phyloP scores from a whole-genome alignment of 2,329 filamentous ascomycete genomes.

The Xylaria polymorpha region DNA sequence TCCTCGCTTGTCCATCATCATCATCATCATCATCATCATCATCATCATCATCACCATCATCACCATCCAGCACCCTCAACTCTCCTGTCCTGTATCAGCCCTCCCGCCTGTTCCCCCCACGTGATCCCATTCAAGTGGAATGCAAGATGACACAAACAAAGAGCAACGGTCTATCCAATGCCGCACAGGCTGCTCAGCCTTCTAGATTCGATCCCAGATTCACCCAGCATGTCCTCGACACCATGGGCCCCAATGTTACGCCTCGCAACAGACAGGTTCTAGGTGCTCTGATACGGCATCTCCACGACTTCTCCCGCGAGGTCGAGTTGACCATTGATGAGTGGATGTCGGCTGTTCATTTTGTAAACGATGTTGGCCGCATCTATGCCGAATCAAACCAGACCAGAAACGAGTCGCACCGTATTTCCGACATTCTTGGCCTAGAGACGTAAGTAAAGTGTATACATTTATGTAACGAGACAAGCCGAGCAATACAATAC shows the following conservation, averaged over 20 bases:
- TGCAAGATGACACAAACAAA: slow-evolving; percentile 45
- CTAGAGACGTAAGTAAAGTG: slow-evolving; percentile 72
- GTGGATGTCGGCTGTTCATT: slow-evolving; percentile 80
- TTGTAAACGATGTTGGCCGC: slow-evolving; percentile 79
- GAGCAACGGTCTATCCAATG: slow-evolving; percentile 46
- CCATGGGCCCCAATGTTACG: slow-evolving; percentile 76
- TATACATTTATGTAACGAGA: slow-evolving; percentile 13
- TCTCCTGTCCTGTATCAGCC: background rate
- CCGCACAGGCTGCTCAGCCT: slow-evolving; percentile 46
- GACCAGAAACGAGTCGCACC: slow-evolving; percentile 79
- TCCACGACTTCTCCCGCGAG: slow-evolving; percentile 83
- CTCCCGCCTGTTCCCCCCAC: background rate
- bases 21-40: slow-evolving; percentile 1
- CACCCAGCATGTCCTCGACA: slow-evolving; percentile 77
- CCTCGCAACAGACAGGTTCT: slow-evolving; percentile 74
- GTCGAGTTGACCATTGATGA: slow-evolving; percentile 81
- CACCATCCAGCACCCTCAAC: background rate
- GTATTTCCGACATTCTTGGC: slow-evolving; percentile 78
- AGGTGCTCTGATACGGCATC: slow-evolving; percentile 72
- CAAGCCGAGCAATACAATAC: background rate
- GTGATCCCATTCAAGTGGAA: background rate
- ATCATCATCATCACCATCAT: background rate
- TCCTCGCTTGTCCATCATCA: slow-evolving; percentile 8
- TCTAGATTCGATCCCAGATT: slow-evolving; percentile 78
- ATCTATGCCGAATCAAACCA: slow-evolving; percentile 65